Conservation (phyloP, 805 yeast species). For the Kuraishia cidri region DNA sequence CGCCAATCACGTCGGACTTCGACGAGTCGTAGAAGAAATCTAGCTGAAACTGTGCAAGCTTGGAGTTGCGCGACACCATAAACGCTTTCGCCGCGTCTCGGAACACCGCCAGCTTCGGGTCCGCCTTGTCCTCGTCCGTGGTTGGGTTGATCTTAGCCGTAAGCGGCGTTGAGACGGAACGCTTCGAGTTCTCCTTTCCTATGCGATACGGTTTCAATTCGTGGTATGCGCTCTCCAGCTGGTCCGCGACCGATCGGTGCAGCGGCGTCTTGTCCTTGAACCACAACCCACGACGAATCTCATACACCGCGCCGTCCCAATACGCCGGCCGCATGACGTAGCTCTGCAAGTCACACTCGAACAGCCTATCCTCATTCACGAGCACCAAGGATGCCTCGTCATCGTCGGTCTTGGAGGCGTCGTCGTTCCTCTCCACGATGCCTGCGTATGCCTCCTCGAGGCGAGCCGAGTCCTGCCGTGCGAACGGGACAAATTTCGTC, state of each 20-base stretch:
- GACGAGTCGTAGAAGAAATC: background rate
- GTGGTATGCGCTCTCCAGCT: constrained; percentile 49
- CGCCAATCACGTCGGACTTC: background rate
- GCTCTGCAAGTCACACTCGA: constrained; percentile 54
- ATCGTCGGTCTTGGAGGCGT: background rate
- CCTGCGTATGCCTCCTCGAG: constrained; percentile 44
- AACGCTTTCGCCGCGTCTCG: constrained; percentile 12
- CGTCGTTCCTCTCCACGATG: constrained; percentile 3
- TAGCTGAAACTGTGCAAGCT: constrained; percentile 5
- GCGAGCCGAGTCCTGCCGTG: constrained; percentile 48
- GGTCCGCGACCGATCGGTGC: constrained; percentile 34
- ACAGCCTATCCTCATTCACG: constrained; percentile 77
- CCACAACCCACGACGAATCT: constrained; percentile 84
- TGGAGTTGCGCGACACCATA: constrained; percentile 15
- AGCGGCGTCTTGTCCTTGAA: constrained; percentile 37
- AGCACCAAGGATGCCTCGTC: constrained; percentile 22
- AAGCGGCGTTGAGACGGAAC: too few relatives aligned
- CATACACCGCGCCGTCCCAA: constrained; percentile 86
- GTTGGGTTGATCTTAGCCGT: too few relatives aligned
- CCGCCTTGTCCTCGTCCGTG: background rate
- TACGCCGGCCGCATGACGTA: constrained; percentile 59
- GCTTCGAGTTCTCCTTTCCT: background rate
- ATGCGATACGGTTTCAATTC: constrained; percentile 10
- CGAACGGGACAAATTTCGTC: constrained; percentile 57
- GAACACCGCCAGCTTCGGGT: constrained; percentile 17